Evolutionary conservation across 805 yeast genomes (phyloP).

Genomic region (Candida vaughaniae): DNA sequence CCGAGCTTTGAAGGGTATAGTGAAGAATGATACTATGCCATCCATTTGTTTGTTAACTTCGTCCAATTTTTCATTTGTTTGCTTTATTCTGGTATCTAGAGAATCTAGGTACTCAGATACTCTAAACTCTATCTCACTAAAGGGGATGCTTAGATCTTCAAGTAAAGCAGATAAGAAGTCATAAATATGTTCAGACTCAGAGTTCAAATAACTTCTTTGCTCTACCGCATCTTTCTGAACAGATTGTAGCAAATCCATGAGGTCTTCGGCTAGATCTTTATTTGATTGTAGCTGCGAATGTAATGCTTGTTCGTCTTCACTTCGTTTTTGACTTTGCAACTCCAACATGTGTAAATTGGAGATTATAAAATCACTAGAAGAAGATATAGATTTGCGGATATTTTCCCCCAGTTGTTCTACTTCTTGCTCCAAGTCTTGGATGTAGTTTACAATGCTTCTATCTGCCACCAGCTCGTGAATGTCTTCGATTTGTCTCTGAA

Average conservation of each 20-base stretch:
- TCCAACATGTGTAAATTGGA: background rate
- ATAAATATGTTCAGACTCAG: background rate
- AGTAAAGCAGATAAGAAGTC: conserved; percentile 8
- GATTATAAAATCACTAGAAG: background rate
- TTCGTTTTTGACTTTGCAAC: background rate
- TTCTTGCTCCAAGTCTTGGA: background rate
- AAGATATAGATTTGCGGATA: background rate
- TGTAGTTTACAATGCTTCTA: background rate
- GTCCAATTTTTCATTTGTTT: conserved; percentile 10
- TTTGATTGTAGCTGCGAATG: background rate
- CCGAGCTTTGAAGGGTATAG: no score
- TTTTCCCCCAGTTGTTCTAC: background rate
- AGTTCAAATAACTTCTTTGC: background rate
- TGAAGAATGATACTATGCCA: no score
- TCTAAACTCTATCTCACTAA: conserved; percentile 7
- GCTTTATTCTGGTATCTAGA: conserved; percentile 10
- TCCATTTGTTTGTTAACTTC: conserved; percentile 9
- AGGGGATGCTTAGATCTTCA: conserved; percentile 2
- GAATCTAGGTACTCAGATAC: conserved; percentile 7
- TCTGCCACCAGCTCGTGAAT: background rate
- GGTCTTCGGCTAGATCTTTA: conserved; percentile 3
- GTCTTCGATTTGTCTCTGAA: conserved; percentile 5
- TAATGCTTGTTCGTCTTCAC: background rate
- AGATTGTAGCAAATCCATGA: conserved; percentile 2
- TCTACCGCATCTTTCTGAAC: conserved; percentile 5